These are phyloP conservation scores for Monosporascus sp. DNA, from an alignment of 2,329 filamentous ascomycete species.

Conservation along the genomic window DNA sequence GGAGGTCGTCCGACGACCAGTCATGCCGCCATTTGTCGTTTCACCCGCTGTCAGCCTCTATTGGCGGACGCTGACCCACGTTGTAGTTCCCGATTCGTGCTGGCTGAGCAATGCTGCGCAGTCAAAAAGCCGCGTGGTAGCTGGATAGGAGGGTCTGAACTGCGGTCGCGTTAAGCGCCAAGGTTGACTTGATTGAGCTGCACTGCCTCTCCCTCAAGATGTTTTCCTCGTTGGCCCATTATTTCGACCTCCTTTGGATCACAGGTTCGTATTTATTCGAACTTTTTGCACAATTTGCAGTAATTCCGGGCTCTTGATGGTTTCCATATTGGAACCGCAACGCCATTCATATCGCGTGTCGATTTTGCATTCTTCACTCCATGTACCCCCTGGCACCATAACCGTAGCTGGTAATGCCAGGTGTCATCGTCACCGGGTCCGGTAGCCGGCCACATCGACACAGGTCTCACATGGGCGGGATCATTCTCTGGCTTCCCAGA, in stretches of 20 bases:
- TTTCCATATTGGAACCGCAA: too few species aligned
- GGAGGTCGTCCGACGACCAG: neutral
- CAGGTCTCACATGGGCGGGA: neutral
- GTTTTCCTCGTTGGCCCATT: neutral
- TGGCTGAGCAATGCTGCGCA: neutral
- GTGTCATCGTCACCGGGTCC: neutral
- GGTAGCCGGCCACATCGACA: neutral
- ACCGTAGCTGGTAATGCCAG: neutral
- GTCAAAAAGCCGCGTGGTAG: neutral
- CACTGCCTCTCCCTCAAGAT: neutral
- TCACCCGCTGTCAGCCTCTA: neutral
- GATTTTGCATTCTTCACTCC: neutral
- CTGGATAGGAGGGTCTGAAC: neutral
- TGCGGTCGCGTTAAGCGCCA: neutral
- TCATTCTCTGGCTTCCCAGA: neutral
- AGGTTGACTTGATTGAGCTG: neutral
- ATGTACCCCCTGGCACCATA: neutral
- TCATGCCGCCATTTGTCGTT: neutral
- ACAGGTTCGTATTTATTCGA: too few species aligned
- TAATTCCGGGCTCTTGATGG: too few species aligned
- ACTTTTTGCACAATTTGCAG: too few species aligned
- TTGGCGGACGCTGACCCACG: neutral
- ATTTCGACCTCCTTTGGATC: neutral
- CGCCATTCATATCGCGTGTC: too few species aligned
- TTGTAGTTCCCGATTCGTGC: neutral